phyloP scores from a whole-genome alignment of 2,329 filamentous ascomycete species.

The Sarocladiaceae sp. region DNA sequence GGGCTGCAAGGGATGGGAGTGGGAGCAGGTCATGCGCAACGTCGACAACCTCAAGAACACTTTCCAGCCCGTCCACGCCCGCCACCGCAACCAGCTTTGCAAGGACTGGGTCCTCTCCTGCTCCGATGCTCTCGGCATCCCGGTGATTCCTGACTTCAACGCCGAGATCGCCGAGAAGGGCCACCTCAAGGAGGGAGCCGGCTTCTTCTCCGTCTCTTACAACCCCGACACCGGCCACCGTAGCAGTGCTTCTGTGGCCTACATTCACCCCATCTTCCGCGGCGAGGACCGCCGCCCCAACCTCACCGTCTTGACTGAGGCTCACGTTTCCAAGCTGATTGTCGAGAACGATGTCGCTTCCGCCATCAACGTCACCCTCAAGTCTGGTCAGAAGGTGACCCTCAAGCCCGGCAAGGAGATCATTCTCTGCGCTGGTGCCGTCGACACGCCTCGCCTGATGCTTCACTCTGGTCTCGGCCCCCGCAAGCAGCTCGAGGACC shows the following conservation, averaged over 20 bases:
- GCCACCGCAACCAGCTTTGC: conserved; percentile 85
- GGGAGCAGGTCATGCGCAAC: conserved; percentile 74
- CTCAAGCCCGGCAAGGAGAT: conserved; percentile 68
- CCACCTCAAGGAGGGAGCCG: conserved; percentile 67
- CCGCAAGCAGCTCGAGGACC: conserved; percentile 43
- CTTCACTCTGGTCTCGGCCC: conserved; percentile 53
- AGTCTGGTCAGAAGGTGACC: conserved; percentile 44
- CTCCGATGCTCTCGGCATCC: conserved; percentile 71
- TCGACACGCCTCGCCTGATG: conserved; percentile 69
- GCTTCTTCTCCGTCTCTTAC: conserved; percentile 87
- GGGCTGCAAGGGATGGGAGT: conserved; percentile 80
- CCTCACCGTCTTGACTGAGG: conserved; percentile 78
- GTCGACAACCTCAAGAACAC: conserved; percentile 82
- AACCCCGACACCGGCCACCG: conserved; percentile 82
- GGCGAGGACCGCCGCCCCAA: conserved; percentile 79
- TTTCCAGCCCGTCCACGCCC: conserved; percentile 79
- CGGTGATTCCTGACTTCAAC: conserved; percentile 81
- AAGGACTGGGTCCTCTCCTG: conserved; percentile 83
- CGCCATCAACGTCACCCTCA: conserved; percentile 62
- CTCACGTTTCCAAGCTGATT: conserved; percentile 80
- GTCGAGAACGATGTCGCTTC: conserved; percentile 62
- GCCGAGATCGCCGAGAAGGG: conserved; percentile 70
- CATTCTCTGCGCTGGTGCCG: conserved; percentile 71
- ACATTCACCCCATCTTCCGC: conserved; percentile 84
- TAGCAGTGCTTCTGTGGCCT: conserved; percentile 82